Conservation (phyloP, 73 alveolate genomes). For the Paramecium pentaurelia region DNA sequence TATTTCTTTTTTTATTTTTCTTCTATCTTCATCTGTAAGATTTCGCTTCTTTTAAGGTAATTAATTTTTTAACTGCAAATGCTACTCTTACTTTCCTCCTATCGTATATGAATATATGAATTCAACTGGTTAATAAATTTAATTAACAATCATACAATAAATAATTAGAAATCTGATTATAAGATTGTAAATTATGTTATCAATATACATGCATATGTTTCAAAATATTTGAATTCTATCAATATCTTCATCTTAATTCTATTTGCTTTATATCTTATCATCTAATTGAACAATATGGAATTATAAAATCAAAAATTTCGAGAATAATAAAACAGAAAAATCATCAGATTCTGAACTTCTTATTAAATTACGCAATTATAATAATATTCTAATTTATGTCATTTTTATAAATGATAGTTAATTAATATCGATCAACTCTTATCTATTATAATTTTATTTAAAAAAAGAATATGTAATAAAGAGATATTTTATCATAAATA, state of each 20-base stretch:
- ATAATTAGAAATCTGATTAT: background rate
- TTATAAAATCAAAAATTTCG: background rate
- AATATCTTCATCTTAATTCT: background rate
- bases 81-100: background rate
- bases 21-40: constrained; percentile 2
- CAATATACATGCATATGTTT: background rate
- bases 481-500: background rate
- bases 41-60: background rate
- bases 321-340: background rate
- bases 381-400: background rate
- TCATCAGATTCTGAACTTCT: background rate
- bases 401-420: background rate
- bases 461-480: background rate
- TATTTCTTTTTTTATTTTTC: background rate
- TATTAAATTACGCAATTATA: background rate
- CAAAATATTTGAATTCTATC: background rate
- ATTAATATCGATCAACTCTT: background rate
- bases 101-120: constrained; percentile 6
- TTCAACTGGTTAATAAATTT: constrained; percentile 41
- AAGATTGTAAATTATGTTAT: background rate
- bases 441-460: background rate
- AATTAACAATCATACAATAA: constrained; percentile 12
- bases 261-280: background rate
- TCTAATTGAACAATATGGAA: background rate
- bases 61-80: background rate